These are phyloP conservation scores for Forsythia viridissima DNA, from an alignment of 257 asterid species.

Conservation along the genomic window DNA sequence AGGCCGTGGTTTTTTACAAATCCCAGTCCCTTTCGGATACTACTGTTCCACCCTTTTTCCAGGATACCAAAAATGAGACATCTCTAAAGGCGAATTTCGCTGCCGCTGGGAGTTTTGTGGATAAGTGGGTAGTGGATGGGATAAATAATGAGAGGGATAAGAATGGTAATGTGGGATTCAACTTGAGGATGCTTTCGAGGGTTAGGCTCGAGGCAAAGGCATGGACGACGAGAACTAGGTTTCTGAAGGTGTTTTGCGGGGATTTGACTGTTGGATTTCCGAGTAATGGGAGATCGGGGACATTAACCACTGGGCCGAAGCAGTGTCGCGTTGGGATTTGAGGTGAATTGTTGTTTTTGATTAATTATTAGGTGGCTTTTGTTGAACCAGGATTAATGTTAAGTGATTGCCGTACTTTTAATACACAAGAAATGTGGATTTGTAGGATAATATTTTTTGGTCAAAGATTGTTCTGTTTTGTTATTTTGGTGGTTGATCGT, in stretches of 20 bases:
- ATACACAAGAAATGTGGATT: slow-evolving; percentile 23
- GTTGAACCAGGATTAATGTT: slow-evolving; percentile 25
- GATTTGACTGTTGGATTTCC: slow-evolving; percentile 52
- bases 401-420: slow-evolving; percentile 22
- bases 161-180: slow-evolving; percentile 45
- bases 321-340: slow-evolving; percentile 80
- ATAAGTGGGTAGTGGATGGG: slow-evolving; percentile 38
- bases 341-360: slow-evolving; percentile 31
- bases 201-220: slow-evolving; percentile 72
- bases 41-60: slow-evolving; percentile 61
- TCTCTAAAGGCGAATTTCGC: slow-evolving; percentile 60
- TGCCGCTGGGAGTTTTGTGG: slow-evolving; percentile 51
- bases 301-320: slow-evolving; percentile 54
- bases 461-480: slow-evolving; percentile 28
- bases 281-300: slow-evolving; percentile 41
- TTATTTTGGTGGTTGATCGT: slow-evolving; percentile 11
- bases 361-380: slow-evolving; percentile 16
- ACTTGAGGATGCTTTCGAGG: slow-evolving; percentile 63
- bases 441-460: slow-evolving; percentile 16
- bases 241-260: slow-evolving; percentile 70
- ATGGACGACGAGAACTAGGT: slow-evolving; percentile 76
- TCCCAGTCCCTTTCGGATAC: slow-evolving; percentile 45
- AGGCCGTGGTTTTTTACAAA: slow-evolving; percentile 41
- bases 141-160: slow-evolving; percentile 46
- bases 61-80: slow-evolving; percentile 61